Percentiles rank a stretch among this genome's conserved stretches.
phyloP scores from a whole-genome alignment of 2,329 filamentous ascomycete species.

The Stemphylium lycopersici region DNA sequence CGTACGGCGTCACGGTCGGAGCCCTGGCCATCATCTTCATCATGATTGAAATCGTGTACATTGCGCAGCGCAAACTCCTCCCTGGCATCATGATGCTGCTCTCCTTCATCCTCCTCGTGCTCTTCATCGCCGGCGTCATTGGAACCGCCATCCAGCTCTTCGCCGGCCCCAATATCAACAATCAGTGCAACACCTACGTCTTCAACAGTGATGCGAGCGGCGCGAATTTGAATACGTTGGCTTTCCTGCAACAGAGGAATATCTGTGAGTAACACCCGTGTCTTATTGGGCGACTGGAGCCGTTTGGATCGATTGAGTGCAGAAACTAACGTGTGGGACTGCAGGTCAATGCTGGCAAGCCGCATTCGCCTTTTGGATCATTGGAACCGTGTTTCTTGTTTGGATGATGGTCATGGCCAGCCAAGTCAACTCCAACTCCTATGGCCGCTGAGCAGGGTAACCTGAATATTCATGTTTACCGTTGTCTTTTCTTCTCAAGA shows the following conservation, averaged over 20 bases:
- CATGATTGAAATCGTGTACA: slow-evolving; percentile 62
- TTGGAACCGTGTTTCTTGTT: slow-evolving; percentile 67
- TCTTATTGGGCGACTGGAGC: background rate
- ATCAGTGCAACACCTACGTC: slow-evolving; percentile 65
- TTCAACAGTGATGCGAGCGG: slow-evolving; percentile 54
- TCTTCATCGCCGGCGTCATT: slow-evolving; percentile 67
- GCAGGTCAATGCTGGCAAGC: slow-evolving; percentile 67
- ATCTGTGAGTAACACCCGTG: slow-evolving; percentile 59
- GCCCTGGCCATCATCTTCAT: slow-evolving; percentile 64
- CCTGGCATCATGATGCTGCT: slow-evolving; percentile 65
- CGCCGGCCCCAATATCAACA: slow-evolving; percentile 62
- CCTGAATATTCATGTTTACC: background rate
- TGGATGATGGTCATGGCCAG: slow-evolving; percentile 70
- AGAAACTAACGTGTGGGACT: background rate
- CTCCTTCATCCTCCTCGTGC: slow-evolving; percentile 66
- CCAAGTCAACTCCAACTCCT: slow-evolving; percentile 59
- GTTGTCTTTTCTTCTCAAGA: background rate
- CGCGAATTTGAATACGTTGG: slow-evolving; percentile 61
- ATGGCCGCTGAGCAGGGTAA: slow-evolving; percentile 17
- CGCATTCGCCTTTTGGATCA: slow-evolving; percentile 67
- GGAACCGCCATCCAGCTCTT: slow-evolving; percentile 69
- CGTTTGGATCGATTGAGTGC: no score
- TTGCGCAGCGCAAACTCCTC: slow-evolving; percentile 61
- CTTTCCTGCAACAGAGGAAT: slow-evolving; percentile 66
- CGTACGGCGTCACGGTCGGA: slow-evolving; percentile 66